Evolutionary conservation across 768 basidiomycete genomes (phyloP).

Genomic region (Macrocybe gigantea): DNA sequence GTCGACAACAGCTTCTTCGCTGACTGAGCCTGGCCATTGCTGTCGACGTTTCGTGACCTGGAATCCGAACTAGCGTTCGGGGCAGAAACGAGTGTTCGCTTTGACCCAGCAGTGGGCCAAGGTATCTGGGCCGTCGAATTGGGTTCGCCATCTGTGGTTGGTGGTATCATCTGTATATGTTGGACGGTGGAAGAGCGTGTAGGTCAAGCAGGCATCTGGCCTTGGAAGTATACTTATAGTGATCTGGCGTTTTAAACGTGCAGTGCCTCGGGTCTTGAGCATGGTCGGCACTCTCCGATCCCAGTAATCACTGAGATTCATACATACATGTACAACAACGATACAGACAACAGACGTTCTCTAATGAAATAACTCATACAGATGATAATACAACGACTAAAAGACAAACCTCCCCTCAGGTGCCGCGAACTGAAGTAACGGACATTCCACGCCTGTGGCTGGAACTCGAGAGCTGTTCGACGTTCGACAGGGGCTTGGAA

Average conservation of each 20-base stretch:
- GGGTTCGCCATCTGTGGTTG: constrained; percentile 52
- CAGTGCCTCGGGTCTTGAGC: constrained; percentile 5
- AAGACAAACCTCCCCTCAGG: constrained; percentile 25
- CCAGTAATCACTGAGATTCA: constrained; percentile 5
- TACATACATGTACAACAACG: constrained; percentile 13
- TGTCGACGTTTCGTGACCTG: constrained; percentile 3
- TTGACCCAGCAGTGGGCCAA: constrained; percentile 52
- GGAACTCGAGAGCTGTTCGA: constrained; percentile 27
- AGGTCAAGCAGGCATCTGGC: constrained; percentile 16
- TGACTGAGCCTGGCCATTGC: constrained; percentile 12
- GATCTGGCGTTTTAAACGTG: constrained; percentile 4
- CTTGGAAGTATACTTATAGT: constrained; percentile 7
- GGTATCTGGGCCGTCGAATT: constrained; percentile 78
- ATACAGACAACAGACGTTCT: constrained; percentile 10
- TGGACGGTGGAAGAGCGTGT: constrained; percentile 8
- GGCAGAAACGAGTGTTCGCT: background rate
- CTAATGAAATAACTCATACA: constrained; percentile 14
- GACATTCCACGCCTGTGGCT: constrained; percentile 51
- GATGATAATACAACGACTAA: constrained; percentile 12
- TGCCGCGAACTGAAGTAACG: constrained; percentile 42
- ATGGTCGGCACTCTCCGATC: constrained; percentile 19
- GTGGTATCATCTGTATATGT: constrained; percentile 48
- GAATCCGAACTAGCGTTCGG: background rate
- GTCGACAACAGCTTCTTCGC: constrained; percentile 36
- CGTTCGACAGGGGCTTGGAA: constrained; percentile 43